Conservation (phyloP, 305 asterid species). For the Plantago rigida region DNA sequence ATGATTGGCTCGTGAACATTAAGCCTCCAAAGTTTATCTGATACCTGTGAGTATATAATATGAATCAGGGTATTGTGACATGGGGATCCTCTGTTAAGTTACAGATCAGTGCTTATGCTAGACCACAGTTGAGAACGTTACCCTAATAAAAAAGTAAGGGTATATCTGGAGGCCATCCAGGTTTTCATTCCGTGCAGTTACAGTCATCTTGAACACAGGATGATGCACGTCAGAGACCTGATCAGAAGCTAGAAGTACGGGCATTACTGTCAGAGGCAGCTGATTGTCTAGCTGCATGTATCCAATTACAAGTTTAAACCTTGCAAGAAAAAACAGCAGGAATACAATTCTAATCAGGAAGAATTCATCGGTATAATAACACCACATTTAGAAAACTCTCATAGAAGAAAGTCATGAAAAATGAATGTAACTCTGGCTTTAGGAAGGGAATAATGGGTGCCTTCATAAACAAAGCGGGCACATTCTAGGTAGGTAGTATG, state of each 20-base stretch:
- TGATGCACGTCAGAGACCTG: slow-evolving; percentile 62
- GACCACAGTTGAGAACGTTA: slow-evolving; percentile 29
- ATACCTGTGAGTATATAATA: slow-evolving; percentile 44
- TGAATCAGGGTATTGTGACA: slow-evolving; percentile 21
- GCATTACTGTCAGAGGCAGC: slow-evolving; percentile 88
- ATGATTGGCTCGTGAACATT: slow-evolving; percentile 89
- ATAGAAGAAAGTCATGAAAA: background rate
- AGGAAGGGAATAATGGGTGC: slow-evolving; percentile 17
- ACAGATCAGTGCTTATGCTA: slow-evolving; percentile 6
- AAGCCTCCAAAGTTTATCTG: slow-evolving; percentile 79
- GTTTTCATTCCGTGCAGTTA: slow-evolving; percentile 66
- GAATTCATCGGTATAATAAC: slow-evolving; percentile 5
- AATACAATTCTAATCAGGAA: slow-evolving; percentile 20
- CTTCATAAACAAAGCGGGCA: background rate
- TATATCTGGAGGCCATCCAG: slow-evolving; percentile 81
- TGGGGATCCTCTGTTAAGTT: slow-evolving; percentile 20
- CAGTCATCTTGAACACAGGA: slow-evolving; percentile 91
- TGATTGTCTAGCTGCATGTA: slow-evolving; percentile 93
- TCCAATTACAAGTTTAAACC: slow-evolving; percentile 87
- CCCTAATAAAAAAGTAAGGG: slow-evolving; percentile 80
- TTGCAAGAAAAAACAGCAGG: slow-evolving; percentile 27
- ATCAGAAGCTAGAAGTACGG: slow-evolving; percentile 90
- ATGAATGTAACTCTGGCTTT: slow-evolving; percentile 1
- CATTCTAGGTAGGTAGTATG: background rate
- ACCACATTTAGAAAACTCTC: background rate